These are phyloP conservation scores for Adansonia digitata DNA, from an alignment of 345 rosid species.

Conservation along the genomic window DNA sequence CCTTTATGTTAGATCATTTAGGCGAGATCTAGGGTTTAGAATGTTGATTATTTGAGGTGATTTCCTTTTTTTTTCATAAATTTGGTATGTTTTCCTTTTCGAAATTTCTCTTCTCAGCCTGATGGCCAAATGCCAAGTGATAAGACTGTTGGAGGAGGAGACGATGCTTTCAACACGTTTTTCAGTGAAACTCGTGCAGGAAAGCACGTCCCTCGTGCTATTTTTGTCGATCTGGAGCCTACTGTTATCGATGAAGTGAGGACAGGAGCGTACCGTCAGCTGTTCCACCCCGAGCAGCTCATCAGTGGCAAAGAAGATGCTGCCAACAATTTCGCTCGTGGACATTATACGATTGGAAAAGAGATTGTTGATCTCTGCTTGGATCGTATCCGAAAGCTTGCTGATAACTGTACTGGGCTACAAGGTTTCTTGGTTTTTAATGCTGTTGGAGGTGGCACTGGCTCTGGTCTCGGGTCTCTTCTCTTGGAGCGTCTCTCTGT, in stretches of 20 bases:
- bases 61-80: not conserved
- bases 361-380: constrained; percentile 58
- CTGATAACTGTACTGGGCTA: constrained; percentile 58
- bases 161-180: constrained; percentile 54
- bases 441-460: constrained; percentile 62
- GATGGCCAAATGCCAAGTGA: constrained; percentile 57
- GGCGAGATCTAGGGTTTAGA: not conserved
- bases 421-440: constrained; percentile 57
- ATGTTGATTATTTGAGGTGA: not conserved
- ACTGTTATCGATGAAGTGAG: constrained; percentile 58
- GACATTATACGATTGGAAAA: constrained; percentile 58
- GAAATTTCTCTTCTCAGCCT: constrained; percentile 19
- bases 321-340: constrained; percentile 56
- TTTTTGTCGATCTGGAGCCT: constrained; percentile 53
- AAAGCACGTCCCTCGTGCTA: constrained; percentile 53
- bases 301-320: constrained; percentile 59
- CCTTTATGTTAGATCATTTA: not conserved
- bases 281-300: constrained; percentile 52
- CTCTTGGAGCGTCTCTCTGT: constrained; percentile 58
- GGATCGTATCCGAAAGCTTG: constrained; percentile 51
- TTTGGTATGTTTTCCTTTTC: not conserved
- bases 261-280: constrained; percentile 46
- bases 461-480: constrained; percentile 55
- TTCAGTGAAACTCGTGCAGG: constrained; percentile 54
- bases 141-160: constrained; percentile 41